Percentiles rank a stretch among this genome's conserved stretches.
phyloP scores from a whole-genome alignment of 768 basidiomycete genomes.

The Collybiopsis confluens region DNA sequence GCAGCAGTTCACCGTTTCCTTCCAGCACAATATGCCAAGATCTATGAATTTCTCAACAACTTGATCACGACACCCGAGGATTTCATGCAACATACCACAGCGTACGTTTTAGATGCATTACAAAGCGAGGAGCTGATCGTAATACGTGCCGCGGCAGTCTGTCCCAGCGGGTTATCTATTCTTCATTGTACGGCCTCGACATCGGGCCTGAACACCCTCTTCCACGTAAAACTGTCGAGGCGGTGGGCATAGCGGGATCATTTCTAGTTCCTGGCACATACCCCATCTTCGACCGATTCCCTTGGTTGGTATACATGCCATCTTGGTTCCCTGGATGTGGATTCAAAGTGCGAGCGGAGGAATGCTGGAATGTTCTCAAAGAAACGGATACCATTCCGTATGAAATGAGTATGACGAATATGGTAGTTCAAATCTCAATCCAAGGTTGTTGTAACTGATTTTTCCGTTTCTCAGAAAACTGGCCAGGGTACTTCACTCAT shows the following conservation, averaged over 20 bases:
- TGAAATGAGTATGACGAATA: background rate
- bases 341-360: background rate
- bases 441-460: background rate
- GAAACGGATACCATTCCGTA: background rate
- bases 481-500: background rate
- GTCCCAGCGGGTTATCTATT: background rate
- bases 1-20: background rate
- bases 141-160: background rate
- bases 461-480: background rate
- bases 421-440: background rate
- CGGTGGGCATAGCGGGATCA: background rate
- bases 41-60: background rate
- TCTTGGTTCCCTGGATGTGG: constrained; percentile 6
- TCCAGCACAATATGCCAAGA: background rate
- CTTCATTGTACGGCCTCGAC: background rate
- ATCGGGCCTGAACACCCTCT: background rate
- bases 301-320: background rate
- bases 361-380: background rate
- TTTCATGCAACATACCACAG: background rate
- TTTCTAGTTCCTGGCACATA: background rate
- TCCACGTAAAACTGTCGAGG: background rate
- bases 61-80: background rate
- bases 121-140: too few species aligned
- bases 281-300: background rate
- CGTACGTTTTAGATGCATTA: background rate